These are phyloP conservation scores for Nasturtium officinale DNA, from an alignment of 345 rosid genomes.

Conservation along the genomic window DNA sequence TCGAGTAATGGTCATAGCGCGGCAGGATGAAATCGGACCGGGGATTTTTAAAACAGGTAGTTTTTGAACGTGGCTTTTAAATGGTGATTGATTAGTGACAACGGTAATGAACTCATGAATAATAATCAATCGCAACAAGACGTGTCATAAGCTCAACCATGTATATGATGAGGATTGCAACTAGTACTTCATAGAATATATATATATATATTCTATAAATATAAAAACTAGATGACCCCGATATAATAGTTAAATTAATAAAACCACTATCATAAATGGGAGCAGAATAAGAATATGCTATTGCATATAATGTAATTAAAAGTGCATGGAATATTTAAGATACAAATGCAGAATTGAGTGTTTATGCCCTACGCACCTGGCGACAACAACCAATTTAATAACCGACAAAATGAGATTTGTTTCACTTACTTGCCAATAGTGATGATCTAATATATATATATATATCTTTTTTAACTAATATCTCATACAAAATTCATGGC, in stretches of 20 bases:
- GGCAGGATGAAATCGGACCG: too few species aligned
- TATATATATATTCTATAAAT: too few species aligned
- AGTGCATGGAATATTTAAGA: background rate
- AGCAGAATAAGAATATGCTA: slow-evolving; percentile 25
- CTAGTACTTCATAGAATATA: background rate
- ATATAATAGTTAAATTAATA: background rate
- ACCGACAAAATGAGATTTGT: slow-evolving; percentile 16
- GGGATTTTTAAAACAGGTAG: too few species aligned
- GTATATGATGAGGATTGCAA: slow-evolving; percentile 10
- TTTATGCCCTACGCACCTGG: slow-evolving; percentile 32
- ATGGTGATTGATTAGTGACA: too few species aligned
- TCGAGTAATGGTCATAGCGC: too few species aligned
- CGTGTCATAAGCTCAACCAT: slow-evolving; percentile 17
- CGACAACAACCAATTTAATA: slow-evolving; percentile 23
- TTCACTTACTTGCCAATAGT: background rate
- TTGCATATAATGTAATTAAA: slow-evolving; percentile 12
- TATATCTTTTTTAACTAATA: too few species aligned
- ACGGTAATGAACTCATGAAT: background rate
- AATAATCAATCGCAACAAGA: background rate
- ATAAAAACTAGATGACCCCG: background rate
- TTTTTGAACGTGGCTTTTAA: too few species aligned
- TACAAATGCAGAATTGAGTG: slow-evolving; percentile 9
- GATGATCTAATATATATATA: background rate
- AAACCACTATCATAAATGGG: slow-evolving; percentile 6
- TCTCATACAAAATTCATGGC: too few species aligned